phyloP scores from a whole-genome alignment of 2,329 filamentous ascomycete genomes.

The Pseudogymnoascus sp. region DNA sequence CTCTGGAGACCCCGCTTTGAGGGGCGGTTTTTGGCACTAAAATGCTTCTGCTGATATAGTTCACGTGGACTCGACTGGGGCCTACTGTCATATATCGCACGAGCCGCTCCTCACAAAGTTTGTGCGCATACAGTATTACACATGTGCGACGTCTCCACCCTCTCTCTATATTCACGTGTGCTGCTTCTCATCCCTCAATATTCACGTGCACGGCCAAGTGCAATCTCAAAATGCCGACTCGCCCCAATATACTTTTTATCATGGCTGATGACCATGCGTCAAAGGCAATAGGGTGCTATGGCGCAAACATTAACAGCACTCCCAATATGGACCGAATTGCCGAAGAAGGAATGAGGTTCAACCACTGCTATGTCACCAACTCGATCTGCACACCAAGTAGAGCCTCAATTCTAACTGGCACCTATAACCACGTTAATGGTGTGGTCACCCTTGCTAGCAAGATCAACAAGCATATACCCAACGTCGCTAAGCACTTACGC shows the following conservation, averaged over 20 bases:
- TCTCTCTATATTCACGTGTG: neutral
- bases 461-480: constrained; percentile 44
- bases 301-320: constrained; percentile 44
- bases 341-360: constrained; percentile 42
- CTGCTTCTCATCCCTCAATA: neutral
- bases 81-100: constrained; percentile 4
- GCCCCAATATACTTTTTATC: constrained; percentile 42
- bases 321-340: constrained; percentile 45
- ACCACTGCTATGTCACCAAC: constrained; percentile 49
- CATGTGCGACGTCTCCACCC: too few relatives aligned
- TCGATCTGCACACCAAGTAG: constrained; percentile 46
- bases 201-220: neutral
- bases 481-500: constrained; percentile 44
- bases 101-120: neutral
- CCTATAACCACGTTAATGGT: constrained; percentile 46
- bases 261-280: constrained; percentile 49
- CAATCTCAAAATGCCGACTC: constrained; percentile 4
- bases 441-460: constrained; percentile 43
- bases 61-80: neutral
- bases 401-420: constrained; percentile 43
- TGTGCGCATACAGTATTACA: neutral
- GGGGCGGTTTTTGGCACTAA: neutral
- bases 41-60: neutral
- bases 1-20: neutral
- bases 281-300: constrained; percentile 43